Evolutionary conservation across 352 stramenopile species (phyloP), one percentile per base, ranked within the genome.

Genomic region (Albugo candida): DNA sequence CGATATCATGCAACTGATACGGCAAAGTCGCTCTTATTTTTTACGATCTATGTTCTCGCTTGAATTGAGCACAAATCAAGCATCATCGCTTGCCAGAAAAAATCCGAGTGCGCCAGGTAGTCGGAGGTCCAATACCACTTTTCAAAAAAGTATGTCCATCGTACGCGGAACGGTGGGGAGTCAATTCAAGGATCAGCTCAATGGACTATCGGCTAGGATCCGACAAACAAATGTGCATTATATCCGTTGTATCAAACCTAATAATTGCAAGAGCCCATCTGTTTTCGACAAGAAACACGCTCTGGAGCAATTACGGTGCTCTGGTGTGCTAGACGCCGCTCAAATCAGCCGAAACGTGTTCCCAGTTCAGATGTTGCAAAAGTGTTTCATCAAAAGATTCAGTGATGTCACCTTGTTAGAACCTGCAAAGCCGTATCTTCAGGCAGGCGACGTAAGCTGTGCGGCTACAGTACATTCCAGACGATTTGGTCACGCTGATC

Each of bases 211-310:
- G 55, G 74, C 71, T 13, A 95, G 83, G 41, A 88, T 99, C 31
- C 80, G 93, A 18, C 65, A 77, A 42, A 97, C 92, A 3, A 84
- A 97, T 45, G 92, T 96, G 1, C 94, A 99, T 53, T 99, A 98
- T 54, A 92, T 99, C 36, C 81, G 95, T n/a, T 99, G 95, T 60
- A 94, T 99, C 51, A 99, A 99, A 60, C 94, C 95, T 1, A 98
- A 99, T 64, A 87, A 96, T 55, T 70, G 81, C 17, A 95, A 98
- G 47, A 95, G 94, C 54, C 53, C 73, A 2, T 52, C 55, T 3
- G 61, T 70, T 59, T 74, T 98, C 62, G 83, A 94, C 48, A 65
- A 95, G 40, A 70, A 77, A 13, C 83, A 95, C 64, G 76, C 97
- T 5, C 82, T 96, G 13, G 85, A 97, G 24, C 95, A 99, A 68